Evolutionary conservation across 1,284 basidiomycete species (phyloP).

Genomic region (Malassezia furfur): DNA sequence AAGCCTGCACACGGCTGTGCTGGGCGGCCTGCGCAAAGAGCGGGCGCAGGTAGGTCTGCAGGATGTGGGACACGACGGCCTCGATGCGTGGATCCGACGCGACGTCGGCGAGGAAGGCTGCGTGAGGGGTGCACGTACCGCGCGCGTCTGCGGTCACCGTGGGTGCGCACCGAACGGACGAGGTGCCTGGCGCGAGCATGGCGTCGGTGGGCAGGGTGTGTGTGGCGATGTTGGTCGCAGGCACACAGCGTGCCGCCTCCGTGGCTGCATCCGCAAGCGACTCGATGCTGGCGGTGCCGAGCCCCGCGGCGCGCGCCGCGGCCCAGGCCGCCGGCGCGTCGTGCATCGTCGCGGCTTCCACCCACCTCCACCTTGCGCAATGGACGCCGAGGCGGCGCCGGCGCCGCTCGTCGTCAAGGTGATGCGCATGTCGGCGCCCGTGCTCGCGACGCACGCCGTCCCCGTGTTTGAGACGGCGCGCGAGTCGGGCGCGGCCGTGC

Average conservation of each 20-base stretch:
- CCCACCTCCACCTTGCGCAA: neutral
- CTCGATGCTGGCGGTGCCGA: neutral
- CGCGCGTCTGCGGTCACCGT: neutral
- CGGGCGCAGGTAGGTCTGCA: slow-evolving; percentile 8
- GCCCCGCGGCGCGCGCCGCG: neutral
- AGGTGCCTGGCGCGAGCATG: neutral
- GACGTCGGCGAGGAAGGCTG: neutral
- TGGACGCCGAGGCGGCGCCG: slow-evolving; percentile 1
- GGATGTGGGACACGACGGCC: neutral
- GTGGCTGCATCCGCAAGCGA: neutral
- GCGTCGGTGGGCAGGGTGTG: neutral
- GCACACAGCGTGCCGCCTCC: slow-evolving; percentile 1
- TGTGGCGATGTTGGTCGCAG: neutral
- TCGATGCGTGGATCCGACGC: too few species aligned
- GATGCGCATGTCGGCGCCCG: slow-evolving; percentile 15
- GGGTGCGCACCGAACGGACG: too few species aligned
- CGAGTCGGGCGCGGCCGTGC: neutral
- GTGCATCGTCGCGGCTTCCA: neutral
- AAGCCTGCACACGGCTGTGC: neutral
- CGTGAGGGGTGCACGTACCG: neutral
- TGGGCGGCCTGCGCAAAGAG: slow-evolving; percentile 1
- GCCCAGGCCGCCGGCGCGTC: neutral
- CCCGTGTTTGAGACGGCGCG: slow-evolving; percentile 5
- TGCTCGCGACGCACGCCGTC: neutral
- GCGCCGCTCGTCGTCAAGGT: slow-evolving; percentile 15